Evolutionary conservation across 2,329 filamentous ascomycete genomes (phyloP).

Genomic region (Colletotrichum brevisporum): DNA sequence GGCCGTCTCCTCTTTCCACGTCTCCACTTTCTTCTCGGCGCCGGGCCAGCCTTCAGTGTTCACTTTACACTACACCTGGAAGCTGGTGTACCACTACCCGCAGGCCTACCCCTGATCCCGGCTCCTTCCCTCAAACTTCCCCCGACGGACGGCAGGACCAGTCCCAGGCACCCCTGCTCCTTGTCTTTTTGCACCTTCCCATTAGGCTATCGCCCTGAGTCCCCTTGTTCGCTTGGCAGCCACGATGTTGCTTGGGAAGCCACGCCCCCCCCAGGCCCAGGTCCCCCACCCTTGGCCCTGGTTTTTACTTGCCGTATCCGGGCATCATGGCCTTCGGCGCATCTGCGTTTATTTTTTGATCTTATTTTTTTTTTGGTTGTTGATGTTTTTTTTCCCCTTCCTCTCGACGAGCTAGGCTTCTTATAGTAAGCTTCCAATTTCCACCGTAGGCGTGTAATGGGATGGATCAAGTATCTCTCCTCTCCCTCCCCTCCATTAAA

Average conservation of each 20-base stretch:
- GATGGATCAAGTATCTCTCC: too few species aligned
- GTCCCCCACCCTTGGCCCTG: neutral
- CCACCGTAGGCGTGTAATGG: constrained; percentile 2
- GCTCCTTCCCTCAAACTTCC: constrained; percentile 1
- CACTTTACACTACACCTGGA: too few species aligned
- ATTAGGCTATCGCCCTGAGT: constrained; percentile 15
- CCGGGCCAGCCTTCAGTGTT: neutral
- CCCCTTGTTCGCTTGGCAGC: constrained; percentile 33
- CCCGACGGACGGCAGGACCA: constrained; percentile 6
- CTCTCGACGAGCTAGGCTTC: constrained; percentile 13
- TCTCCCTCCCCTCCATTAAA: constrained; percentile 25
- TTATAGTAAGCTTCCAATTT: constrained; percentile 23
- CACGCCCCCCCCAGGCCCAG: constrained; percentile 1
- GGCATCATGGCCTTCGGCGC: constrained; percentile 26
- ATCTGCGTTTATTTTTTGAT: constrained; percentile 13
- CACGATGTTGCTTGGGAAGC: constrained; percentile 22
- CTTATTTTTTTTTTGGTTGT: neutral
- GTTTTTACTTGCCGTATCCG: constrained; percentile 29
- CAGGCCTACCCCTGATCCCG: constrained; percentile 19
- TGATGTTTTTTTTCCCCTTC: neutral
- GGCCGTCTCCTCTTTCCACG: constrained; percentile 12
- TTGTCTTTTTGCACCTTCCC: constrained; percentile 32
- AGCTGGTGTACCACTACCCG: too few species aligned
- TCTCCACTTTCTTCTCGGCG: neutral
- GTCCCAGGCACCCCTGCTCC: constrained; percentile 1